Conservation (phyloP, 1,284 basidiomycete genomes). For the Xanthoconium separans region DNA sequence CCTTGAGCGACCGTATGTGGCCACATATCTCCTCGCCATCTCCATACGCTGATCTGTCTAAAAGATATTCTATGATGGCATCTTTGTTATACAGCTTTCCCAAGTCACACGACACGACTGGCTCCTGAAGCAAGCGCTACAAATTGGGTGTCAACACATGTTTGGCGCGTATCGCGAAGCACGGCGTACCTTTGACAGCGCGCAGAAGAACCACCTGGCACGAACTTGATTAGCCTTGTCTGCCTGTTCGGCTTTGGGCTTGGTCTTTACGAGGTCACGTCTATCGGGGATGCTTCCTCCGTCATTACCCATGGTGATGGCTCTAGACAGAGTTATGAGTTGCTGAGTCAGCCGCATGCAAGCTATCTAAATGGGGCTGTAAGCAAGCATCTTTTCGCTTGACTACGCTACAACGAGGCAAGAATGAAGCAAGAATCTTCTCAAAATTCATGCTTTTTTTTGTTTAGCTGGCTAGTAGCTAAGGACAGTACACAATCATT, state of each 20-base stretch:
- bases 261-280: constrained; percentile 73
- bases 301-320: constrained; percentile 72
- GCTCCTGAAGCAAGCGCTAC: constrained; percentile 79
- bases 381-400: too few relatives aligned
- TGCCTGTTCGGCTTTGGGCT: constrained; percentile 78
- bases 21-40: constrained; percentile 85
- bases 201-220: constrained; percentile 90
- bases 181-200: constrained; percentile 79
- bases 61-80: constrained; percentile 81
- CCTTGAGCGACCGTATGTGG: constrained; percentile 86
- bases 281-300: constrained; percentile 85
- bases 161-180: not conserved
- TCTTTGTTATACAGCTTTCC: constrained; percentile 96
- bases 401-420: too few relatives aligned
- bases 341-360: constrained; percentile 3
- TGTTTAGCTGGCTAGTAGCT: too few relatives aligned
- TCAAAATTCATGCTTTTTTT: too few relatives aligned
- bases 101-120: constrained; percentile 84
- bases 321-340: not conserved
- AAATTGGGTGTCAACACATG: constrained; percentile 6
- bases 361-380: not conserved
- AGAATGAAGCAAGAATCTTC: too few relatives aligned
- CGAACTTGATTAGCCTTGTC: constrained; percentile 85
- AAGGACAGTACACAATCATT: too few relatives aligned
- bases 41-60: constrained; percentile 76